Conservation (phyloP, 2,329 filamentous ascomycete genomes). For the Spiromastix sp. region DNA sequence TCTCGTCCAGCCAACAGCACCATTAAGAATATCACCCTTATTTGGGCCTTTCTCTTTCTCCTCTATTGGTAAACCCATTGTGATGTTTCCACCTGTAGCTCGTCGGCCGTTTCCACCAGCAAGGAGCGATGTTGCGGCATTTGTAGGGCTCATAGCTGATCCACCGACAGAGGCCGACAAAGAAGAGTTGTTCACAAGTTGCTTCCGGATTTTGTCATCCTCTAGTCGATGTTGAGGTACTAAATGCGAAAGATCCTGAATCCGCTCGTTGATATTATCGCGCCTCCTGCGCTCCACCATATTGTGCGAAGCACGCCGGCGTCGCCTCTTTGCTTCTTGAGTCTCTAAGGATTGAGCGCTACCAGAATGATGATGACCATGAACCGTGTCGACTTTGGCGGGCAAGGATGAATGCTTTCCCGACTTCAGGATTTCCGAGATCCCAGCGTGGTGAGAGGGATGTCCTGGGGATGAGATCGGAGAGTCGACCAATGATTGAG, state of each 20-base stretch:
- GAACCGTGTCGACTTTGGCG: slow-evolving; percentile 60
- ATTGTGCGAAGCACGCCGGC: slow-evolving; percentile 89
- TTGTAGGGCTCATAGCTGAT: slow-evolving; percentile 49
- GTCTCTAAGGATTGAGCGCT: slow-evolving; percentile 51
- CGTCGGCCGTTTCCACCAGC: slow-evolving; percentile 76
- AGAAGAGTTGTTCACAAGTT: slow-evolving; percentile 84
- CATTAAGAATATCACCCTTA: slow-evolving; percentile 97
- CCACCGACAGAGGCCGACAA: slow-evolving; percentile 72
- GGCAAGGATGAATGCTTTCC: slow-evolving; percentile 84
- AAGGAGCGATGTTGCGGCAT: slow-evolving; percentile 68
- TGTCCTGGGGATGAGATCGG: slow-evolving; percentile 69
- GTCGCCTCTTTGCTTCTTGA: slow-evolving; percentile 86
- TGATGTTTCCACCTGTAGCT: slow-evolving; percentile 74
- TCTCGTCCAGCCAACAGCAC: slow-evolving; percentile 90
- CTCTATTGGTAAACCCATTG: slow-evolving; percentile 81
- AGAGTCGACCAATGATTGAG: slow-evolving; percentile 78
- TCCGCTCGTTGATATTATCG: slow-evolving; percentile 98
- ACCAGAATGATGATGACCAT: slow-evolving; percentile 31
- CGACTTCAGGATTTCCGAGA: slow-evolving; percentile 74
- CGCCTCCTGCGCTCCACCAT: slow-evolving; percentile 86
- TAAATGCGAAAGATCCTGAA: slow-evolving; percentile 88
- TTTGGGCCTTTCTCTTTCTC: slow-evolving; percentile 98
- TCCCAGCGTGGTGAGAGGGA: slow-evolving; percentile 54
- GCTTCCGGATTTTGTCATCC: slow-evolving; percentile 93
- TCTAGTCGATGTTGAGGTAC: slow-evolving; percentile 88